These are phyloP conservation scores for Fusarium sterilihyphosum DNA, from an alignment of 2,329 filamentous ascomycete species.

Conservation along the genomic window DNA sequence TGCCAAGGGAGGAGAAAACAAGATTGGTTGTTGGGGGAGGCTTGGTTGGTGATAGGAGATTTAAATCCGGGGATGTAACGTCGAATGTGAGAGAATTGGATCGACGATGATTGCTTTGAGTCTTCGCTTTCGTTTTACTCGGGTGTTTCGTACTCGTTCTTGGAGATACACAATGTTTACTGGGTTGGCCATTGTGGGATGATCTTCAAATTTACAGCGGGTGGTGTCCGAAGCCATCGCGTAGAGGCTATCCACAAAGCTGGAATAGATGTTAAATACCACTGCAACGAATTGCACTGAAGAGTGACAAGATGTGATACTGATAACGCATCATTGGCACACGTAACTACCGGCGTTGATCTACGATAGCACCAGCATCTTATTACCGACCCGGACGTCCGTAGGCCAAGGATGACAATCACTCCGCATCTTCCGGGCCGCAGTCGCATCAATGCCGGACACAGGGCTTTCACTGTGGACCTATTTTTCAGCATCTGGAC, in stretches of 20 bases:
- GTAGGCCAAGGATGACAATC: not conserved
- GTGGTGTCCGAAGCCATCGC: not conserved
- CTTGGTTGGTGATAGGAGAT: not conserved
- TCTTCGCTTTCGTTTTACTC: not conserved
- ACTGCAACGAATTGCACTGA: not conserved
- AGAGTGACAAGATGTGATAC: not conserved
- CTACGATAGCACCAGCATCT: not conserved
- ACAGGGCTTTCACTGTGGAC: not conserved
- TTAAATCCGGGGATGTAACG: not conserved
- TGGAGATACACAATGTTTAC: no score
- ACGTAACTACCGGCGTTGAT: not conserved
- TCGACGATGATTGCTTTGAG: not conserved
- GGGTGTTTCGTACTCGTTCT: not conserved
- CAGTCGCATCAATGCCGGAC: not conserved
- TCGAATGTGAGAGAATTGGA: not conserved
- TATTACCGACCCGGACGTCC: not conserved
- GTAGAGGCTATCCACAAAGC: not conserved
- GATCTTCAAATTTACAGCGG: not conserved
- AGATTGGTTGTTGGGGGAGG: not conserved
- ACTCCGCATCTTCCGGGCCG: not conserved
- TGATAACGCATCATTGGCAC: not conserved
- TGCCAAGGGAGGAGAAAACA: conserved; percentile 15
- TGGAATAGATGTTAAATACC: no score
- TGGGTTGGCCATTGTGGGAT: no score
- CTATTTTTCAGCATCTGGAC: fast-evolving